These are phyloP conservation scores for Lodderomyces oxycetoniae DNA, from an alignment of 1,139 yeast species.

Conservation along the genomic window DNA sequence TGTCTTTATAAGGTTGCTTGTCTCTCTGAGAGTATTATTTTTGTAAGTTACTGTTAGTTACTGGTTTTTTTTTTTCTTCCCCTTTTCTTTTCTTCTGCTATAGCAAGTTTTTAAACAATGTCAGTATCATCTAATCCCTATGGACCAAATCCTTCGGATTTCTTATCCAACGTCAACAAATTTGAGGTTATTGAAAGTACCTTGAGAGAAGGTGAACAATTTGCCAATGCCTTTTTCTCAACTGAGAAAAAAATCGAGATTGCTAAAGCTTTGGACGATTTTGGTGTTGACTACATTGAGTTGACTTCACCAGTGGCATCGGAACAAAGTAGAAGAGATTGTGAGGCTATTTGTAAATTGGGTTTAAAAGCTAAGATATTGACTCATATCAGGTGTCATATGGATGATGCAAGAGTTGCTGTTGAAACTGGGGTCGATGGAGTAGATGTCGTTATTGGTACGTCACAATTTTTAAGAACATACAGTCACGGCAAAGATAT, in stretches of 20 bases:
- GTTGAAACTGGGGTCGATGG: slow-evolving; percentile 99
- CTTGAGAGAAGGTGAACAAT: slow-evolving; percentile 97
- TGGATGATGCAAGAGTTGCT: slow-evolving; percentile 97
- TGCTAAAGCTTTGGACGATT: slow-evolving; percentile 95
- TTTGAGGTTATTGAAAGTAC: slow-evolving; percentile 95
- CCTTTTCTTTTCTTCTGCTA: background rate
- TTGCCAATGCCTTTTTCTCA: slow-evolving; percentile 92
- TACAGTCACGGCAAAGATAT: slow-evolving; percentile 98
- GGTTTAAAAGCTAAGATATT: slow-evolving; percentile 94
- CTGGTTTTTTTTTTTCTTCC: slow-evolving; percentile 3
- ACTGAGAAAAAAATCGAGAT: slow-evolving; percentile 96
- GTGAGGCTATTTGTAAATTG: slow-evolving; percentile 96
- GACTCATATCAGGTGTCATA: slow-evolving; percentile 92
- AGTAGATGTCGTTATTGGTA: slow-evolving; percentile 97
- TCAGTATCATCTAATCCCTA: slow-evolving; percentile 58
- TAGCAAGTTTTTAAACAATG: slow-evolving; percentile 4
- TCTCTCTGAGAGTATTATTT: too few species aligned
- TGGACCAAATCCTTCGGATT: slow-evolving; percentile 94
- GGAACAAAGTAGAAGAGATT: slow-evolving; percentile 87
- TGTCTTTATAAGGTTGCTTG: too few species aligned
- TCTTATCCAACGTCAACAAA: slow-evolving; percentile 78
- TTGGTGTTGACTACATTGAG: slow-evolving; percentile 97
- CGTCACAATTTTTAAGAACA: slow-evolving; percentile 91
- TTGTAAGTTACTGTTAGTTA: too few species aligned
- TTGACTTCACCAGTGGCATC: slow-evolving; percentile 97